A percentile compares a stretch with the other conserved stretches of the same genome.
Conservation (phyloP, 2,329 filamentous ascomycete genomes). For the Sphaceloma murrayae region DNA sequence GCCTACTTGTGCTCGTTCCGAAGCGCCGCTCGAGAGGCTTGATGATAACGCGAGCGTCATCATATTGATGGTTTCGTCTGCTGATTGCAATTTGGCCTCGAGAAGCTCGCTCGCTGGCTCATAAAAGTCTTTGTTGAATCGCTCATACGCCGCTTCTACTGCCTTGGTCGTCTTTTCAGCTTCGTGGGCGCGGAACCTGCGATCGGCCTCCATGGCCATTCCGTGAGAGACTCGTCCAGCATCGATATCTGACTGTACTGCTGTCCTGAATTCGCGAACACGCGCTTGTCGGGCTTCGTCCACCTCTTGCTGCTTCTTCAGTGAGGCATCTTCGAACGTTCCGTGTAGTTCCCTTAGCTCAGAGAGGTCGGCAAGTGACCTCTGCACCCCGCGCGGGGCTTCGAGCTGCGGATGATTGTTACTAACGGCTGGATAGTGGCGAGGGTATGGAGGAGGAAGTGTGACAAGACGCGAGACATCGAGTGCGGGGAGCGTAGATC, state of each 20-base stretch:
- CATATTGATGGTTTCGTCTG: constrained; percentile 68
- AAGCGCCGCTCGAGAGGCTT: constrained; percentile 3
- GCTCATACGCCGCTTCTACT: constrained; percentile 51
- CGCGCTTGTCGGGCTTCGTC: constrained; percentile 28
- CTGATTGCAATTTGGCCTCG: constrained; percentile 61
- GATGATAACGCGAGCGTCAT: constrained; percentile 46
- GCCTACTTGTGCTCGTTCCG: constrained; percentile 75
- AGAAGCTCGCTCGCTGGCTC: constrained; percentile 73
- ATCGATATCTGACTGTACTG: constrained; percentile 69
- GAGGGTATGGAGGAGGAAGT: constrained; percentile 83
- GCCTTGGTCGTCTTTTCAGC: constrained; percentile 25
- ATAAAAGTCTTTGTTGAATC: constrained; percentile 72
- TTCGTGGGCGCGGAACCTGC: constrained; percentile 36
- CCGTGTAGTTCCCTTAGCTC: constrained; percentile 46
- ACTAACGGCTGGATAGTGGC: constrained; percentile 90
- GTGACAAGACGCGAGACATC: constrained; percentile 91
- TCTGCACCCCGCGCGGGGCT: constrained; percentile 62
- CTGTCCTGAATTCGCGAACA: constrained; percentile 57
- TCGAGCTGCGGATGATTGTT: constrained; percentile 90
- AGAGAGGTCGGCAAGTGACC: constrained; percentile 56
- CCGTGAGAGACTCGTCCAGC: constrained; percentile 71
- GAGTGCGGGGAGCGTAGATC: constrained; percentile 32
- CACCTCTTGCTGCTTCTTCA: no score
- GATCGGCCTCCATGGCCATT: constrained; percentile 60
- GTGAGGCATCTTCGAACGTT: constrained; percentile 3